Conservation (phyloP, 257 asterid genomes). For the Solanum chilense region DNA sequence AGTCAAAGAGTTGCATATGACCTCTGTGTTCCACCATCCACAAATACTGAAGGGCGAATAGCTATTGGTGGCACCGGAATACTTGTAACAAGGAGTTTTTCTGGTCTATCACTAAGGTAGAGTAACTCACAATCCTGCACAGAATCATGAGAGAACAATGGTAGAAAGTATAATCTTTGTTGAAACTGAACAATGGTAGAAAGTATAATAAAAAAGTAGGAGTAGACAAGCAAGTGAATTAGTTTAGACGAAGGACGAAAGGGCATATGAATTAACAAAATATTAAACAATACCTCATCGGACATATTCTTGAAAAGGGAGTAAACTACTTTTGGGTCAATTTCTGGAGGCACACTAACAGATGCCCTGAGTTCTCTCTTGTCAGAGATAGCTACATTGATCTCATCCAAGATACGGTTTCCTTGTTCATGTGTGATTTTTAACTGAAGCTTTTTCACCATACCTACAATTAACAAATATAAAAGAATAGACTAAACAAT, state of each 20-base stretch:
- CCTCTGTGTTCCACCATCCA: conserved; percentile 84
- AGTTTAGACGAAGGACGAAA: background rate
- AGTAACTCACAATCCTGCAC: conserved; percentile 88
- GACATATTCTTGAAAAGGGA: conserved; percentile 58
- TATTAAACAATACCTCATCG: conserved; percentile 50
- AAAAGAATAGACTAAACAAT: background rate
- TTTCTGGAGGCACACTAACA: conserved; percentile 19
- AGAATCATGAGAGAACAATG: background rate
- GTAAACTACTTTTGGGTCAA: conserved; percentile 54
- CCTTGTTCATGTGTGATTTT: conserved; percentile 54
- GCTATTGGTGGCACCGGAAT: conserved; percentile 83
- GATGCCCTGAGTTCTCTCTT: conserved; percentile 34
- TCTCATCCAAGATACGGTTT: conserved; percentile 31
- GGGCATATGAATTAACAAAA: background rate
- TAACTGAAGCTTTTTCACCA: conserved; percentile 59
- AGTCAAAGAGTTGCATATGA: conserved; percentile 3
- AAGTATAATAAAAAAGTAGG: background rate
- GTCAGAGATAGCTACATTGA: conserved; percentile 45
- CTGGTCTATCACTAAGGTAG: conserved; percentile 75
- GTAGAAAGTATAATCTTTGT: background rate
- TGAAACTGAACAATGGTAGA: background rate
- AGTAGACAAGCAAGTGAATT: background rate
- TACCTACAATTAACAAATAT: conserved; percentile 34
- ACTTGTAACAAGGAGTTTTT: conserved; percentile 64
- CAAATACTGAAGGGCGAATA: conserved; percentile 92